phyloP scores from a whole-genome alignment of 1,284 basidiomycete species.

The Leccinum colubrinum region DNA sequence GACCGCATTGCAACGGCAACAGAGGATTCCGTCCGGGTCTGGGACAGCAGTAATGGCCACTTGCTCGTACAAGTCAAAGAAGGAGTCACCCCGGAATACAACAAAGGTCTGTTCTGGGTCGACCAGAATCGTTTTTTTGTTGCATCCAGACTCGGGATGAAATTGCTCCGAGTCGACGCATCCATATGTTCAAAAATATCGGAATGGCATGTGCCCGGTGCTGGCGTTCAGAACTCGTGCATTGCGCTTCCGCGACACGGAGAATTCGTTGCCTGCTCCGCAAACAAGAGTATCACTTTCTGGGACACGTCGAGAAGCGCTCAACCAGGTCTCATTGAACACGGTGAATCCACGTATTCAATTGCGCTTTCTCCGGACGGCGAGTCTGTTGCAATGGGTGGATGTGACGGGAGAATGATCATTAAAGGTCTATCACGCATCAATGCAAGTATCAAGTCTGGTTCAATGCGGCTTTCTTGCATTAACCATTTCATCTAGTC shows the following conservation, averaged over 20 bases:
- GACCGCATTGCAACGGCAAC: not conserved
- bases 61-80: not conserved
- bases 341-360: not conserved
- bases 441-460: not conserved
- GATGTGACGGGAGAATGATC: not conserved
- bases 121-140: not conserved
- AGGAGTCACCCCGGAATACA: not conserved
- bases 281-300: not conserved
- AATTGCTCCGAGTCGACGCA: not conserved
- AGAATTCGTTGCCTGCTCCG: not conserved
- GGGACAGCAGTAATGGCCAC: not conserved
- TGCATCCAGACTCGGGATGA: not conserved
- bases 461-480: not conserved
- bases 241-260: not conserved
- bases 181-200: not conserved
- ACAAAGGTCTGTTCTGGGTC: not conserved
- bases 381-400: not conserved
- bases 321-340: not conserved
- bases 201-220: not conserved
- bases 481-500: not conserved
- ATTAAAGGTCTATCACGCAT: not conserved
- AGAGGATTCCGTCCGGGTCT: not conserved
- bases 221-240: not conserved
- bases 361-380: not conserved
- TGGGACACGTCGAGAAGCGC: not conserved